Conservation (phyloP, 2,329 filamentous ascomycete genomes). For the Aspergillus calidoustus region DNA sequence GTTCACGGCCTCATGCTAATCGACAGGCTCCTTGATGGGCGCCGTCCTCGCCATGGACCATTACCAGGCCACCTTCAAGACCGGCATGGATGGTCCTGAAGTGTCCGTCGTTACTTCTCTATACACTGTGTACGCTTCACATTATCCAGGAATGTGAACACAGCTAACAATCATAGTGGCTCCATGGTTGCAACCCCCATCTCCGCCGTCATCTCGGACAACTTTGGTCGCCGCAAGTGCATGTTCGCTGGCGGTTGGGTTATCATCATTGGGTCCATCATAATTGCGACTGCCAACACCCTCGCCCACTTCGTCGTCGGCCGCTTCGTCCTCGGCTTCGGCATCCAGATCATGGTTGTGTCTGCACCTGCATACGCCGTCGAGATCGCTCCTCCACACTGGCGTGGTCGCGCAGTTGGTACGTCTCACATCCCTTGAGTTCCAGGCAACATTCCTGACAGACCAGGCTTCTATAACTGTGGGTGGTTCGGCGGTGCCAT, state of each 20-base stretch:
- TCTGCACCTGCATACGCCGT: slow-evolving; percentile 55
- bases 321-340: slow-evolving; percentile 53
- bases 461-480: slow-evolving; percentile 55
- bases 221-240: slow-evolving; percentile 49
- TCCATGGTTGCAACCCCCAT: slow-evolving; percentile 42
- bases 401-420: slow-evolving; percentile 49
- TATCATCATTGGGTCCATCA: slow-evolving; percentile 53
- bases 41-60: slow-evolving; percentile 36
- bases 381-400: slow-evolving; percentile 56
- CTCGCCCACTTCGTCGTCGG: slow-evolving; percentile 52
- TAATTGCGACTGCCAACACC: slow-evolving; percentile 45
- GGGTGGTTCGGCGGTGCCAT: slow-evolving; percentile 59
- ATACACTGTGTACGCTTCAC: slow-evolving; percentile 52
- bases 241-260: slow-evolving; percentile 53
- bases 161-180: slow-evolving; percentile 39
- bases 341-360: slow-evolving; percentile 55
- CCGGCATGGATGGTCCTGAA: slow-evolving; percentile 42
- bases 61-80: slow-evolving; percentile 47
- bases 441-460: not conserved
- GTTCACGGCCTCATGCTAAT: not conserved
- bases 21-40: slow-evolving; percentile 34
- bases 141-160: too few relatives aligned
- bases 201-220: slow-evolving; percentile 53
- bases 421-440: not conserved
- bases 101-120: slow-evolving; percentile 51